Percentiles rank a stretch among this genome's conserved stretches.
Conservation (phyloP, 2,329 filamentous ascomycete species). For the Chaetomium globosum region DNA sequence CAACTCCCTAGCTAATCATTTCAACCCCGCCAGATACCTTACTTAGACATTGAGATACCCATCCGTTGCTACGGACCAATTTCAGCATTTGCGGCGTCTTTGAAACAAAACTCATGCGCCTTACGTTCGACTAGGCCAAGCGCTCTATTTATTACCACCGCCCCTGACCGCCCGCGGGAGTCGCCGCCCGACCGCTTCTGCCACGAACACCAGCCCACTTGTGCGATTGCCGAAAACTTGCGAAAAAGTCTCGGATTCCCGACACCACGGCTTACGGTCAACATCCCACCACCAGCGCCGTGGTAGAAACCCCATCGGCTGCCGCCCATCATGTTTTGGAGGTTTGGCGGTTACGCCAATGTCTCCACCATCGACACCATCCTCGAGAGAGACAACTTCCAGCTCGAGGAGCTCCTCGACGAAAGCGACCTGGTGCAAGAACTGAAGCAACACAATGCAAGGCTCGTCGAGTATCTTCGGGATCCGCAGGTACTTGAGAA, state of each 20-base stretch:
- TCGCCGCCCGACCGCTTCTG: neutral
- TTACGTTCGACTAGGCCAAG: neutral
- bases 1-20: constrained; percentile 25
- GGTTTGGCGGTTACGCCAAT: constrained; percentile 98
- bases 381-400: constrained; percentile 94
- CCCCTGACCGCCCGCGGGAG: constrained; percentile 10
- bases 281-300: constrained; percentile 33
- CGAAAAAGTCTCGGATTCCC: neutral
- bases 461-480: constrained; percentile 93
- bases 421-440: constrained; percentile 96
- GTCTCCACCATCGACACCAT: constrained; percentile 95
- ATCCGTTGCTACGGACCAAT: constrained; percentile 25
- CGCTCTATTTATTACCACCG: neutral
- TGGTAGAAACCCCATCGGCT: constrained; percentile 34
- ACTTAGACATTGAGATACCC: constrained; percentile 38
- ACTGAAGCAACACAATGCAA: constrained; percentile 96
- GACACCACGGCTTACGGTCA: constrained; percentile 11
- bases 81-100: constrained; percentile 27
- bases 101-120: constrained; percentile 16
- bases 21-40: constrained; percentile 28
- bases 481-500: constrained; percentile 82
- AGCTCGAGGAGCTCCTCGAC: constrained; percentile 91
- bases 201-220: constrained; percentile 17
- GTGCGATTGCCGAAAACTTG: constrained; percentile 21
- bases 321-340: constrained; percentile 90